A percentile compares a stretch with the other conserved stretches of the same genome.
These are phyloP conservation scores for Aspergillus nanangensis DNA, from an alignment of 495 filamentous ascomycete genomes.

Conservation along the genomic window DNA sequence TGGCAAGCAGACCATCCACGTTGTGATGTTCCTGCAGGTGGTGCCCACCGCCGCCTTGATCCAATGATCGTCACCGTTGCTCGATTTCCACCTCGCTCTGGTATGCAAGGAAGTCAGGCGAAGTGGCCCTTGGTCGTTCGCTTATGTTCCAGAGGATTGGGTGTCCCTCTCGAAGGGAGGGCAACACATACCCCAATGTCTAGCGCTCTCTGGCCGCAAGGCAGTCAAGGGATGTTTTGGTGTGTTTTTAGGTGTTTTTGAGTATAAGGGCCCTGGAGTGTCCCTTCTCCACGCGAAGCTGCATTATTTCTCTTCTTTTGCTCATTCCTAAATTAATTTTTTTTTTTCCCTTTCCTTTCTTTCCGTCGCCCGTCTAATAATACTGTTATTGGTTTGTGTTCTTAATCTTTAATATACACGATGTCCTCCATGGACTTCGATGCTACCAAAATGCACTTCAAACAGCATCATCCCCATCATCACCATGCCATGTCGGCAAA, in stretches of 20 bases:
- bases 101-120: constrained; percentile 28
- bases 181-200: constrained; percentile 16
- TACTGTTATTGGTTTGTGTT: background rate
- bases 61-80: constrained; percentile 16
- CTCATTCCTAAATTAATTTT: background rate
- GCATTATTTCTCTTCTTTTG: background rate
- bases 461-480: constrained; percentile 8
- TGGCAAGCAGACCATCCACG: constrained; percentile 20
- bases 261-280: constrained; percentile 18
- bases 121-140: constrained; percentile 16
- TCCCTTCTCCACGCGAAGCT: constrained; percentile 3
- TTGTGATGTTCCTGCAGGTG: constrained; percentile 18
- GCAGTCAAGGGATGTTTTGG: constrained; percentile 21
- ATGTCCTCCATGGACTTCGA: constrained; percentile 17
- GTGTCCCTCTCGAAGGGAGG: constrained; percentile 20
- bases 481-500: constrained; percentile 16
- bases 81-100: constrained; percentile 17
- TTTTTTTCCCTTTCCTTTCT: constrained; percentile 4
- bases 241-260: constrained; percentile 2
- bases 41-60: constrained; percentile 5
- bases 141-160: constrained; percentile 20
- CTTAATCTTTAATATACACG: constrained; percentile 1
- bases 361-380: background rate
- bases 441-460: constrained; percentile 5
- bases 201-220: constrained; percentile 12